Conservation (phyloP, 2,329 filamentous ascomycete species). For the Akanthomyces uredinophilus region DNA sequence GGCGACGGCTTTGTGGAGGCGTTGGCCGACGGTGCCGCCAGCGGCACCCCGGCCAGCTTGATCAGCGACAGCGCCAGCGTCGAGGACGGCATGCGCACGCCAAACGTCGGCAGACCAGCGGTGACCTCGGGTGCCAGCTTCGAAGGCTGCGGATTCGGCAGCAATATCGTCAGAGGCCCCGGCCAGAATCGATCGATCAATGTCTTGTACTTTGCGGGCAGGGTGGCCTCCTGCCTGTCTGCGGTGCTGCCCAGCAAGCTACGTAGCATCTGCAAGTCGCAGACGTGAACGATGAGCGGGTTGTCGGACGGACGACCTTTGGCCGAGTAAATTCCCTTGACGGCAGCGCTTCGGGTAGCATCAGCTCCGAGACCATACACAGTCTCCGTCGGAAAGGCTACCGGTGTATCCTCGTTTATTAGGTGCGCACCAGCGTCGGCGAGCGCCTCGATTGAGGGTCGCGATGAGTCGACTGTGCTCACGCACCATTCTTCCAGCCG, state of each 20-base stretch:
- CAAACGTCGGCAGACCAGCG: constrained; percentile 77
- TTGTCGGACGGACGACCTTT: constrained; percentile 93
- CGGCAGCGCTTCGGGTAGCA: constrained; percentile 76
- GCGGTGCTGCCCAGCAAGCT: constrained; percentile 45
- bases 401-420: constrained; percentile 62
- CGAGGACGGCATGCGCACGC: constrained; percentile 81
- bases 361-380: constrained; percentile 97
- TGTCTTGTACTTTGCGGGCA: constrained; percentile 72
- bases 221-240: constrained; percentile 30
- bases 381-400: constrained; percentile 95
- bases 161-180: constrained; percentile 83
- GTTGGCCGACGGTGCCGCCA: constrained; percentile 92
- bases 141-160: constrained; percentile 67
- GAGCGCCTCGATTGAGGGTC: constrained; percentile 39
- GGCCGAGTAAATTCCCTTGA: constrained; percentile 85
- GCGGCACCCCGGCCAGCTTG: constrained; percentile 66
- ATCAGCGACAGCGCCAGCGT: constrained; percentile 86
- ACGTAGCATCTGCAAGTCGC: constrained; percentile 72
- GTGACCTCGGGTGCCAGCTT: constrained; percentile 87
- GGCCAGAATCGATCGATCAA: constrained; percentile 88
- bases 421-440: constrained; percentile 62
- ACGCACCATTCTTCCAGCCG: constrained; percentile 41
- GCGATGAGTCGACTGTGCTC: constrained; percentile 20
- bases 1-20: constrained; percentile 90
- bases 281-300: constrained; percentile 88